Percentiles rank a stretch among this genome's conserved stretches.
phyloP scores from a whole-genome alignment of 805 yeast genomes.

The Lipomyces sp. region DNA sequence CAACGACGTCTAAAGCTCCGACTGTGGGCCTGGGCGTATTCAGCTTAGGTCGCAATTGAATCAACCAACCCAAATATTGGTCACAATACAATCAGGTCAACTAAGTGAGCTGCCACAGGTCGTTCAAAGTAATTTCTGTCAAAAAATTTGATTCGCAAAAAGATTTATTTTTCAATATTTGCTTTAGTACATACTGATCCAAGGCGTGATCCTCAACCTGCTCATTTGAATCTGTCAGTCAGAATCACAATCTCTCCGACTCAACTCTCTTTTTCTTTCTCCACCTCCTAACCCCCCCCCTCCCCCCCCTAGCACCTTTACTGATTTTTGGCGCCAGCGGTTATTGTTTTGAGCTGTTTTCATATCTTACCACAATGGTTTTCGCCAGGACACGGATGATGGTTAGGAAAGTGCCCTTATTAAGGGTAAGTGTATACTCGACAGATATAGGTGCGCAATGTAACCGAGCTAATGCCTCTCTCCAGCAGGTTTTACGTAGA shows the following conservation, averaged over 20 bases:
- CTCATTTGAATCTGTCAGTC: background rate
- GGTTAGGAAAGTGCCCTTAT: background rate
- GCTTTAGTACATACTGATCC: background rate
- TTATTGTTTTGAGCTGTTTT: background rate
- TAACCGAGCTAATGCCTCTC: background rate
- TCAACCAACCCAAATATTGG: background rate
- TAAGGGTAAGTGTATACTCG: background rate
- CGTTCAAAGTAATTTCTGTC: background rate
- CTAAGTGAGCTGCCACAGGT: no score
- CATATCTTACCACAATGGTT: background rate
- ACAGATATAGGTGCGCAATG: background rate
- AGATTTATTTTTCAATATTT: background rate
- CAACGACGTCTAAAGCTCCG: background rate
- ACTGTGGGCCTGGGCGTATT: no score
- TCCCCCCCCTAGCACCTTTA: background rate
- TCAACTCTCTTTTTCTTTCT: background rate
- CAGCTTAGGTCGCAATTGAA: background rate
- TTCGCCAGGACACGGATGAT: background rate
- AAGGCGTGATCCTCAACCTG: background rate
- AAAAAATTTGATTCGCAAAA: background rate
- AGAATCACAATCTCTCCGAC: background rate
- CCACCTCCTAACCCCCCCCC: background rate
- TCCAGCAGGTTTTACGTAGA: background rate
- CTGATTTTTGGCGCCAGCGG: background rate
- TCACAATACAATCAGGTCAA: no score